Conservation (phyloP, 768 basidiomycete species). For the Leccinellum luteum region DNA sequence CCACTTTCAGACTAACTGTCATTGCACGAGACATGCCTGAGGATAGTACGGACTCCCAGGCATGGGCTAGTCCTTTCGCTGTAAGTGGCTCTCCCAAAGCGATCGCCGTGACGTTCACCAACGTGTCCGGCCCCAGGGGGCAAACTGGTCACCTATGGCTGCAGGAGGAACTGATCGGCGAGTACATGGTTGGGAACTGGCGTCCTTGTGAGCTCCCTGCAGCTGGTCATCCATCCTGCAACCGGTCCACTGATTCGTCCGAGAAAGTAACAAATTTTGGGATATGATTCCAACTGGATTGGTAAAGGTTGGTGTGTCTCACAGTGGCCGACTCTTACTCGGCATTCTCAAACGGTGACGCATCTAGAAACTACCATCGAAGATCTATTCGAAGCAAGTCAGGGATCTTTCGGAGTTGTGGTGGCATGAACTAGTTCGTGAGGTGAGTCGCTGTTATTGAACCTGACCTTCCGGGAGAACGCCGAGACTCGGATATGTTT, state of each 20-base stretch:
- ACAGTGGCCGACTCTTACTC: background rate
- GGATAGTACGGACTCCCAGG: constrained; percentile 40
- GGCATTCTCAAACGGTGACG: background rate
- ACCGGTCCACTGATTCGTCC: constrained; percentile 5
- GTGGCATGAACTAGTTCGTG: constrained; percentile 39
- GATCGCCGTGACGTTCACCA: background rate
- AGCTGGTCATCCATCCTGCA: background rate
- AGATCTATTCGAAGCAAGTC: constrained; percentile 27
- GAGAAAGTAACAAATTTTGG: constrained; percentile 44
- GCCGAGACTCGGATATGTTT: constrained; percentile 1
- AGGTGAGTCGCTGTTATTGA: constrained; percentile 32
- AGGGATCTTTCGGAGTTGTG: constrained; percentile 29
- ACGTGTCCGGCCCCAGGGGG: constrained; percentile 33
- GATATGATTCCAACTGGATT: constrained; percentile 44
- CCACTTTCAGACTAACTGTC: constrained; percentile 24
- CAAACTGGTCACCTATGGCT: constrained; percentile 46
- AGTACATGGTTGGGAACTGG: constrained; percentile 36
- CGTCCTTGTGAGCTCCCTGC: constrained; percentile 39
- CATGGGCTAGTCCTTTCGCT: constrained; percentile 52
- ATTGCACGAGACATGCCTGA: constrained; percentile 39
- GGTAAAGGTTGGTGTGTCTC: constrained; percentile 31
- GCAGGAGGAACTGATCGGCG: constrained; percentile 34
- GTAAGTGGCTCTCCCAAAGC: constrained; percentile 24
- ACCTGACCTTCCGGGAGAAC: background rate
- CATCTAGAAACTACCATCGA: constrained; percentile 37